These are phyloP conservation scores for Phytophthora vignae DNA, from an alignment of 352 stramenopile species.

Conservation along the genomic window DNA sequence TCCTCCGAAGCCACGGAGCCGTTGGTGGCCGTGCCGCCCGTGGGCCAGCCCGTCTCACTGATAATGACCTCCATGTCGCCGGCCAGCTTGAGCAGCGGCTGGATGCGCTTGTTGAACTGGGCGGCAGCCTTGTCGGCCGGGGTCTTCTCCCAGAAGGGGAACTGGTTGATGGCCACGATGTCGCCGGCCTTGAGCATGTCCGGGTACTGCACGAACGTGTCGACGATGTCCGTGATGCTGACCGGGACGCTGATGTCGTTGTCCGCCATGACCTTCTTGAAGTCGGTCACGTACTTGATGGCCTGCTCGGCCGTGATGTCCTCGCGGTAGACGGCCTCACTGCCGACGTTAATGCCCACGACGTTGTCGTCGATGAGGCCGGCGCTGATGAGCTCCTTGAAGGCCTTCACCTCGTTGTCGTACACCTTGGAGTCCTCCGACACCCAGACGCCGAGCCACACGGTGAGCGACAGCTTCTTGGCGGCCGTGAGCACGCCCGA, in stretches of 20 bases:
- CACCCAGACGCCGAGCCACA: constrained; percentile 89
- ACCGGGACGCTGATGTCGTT: constrained; percentile 68
- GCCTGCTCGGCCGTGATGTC: constrained; percentile 78
- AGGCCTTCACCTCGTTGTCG: constrained; percentile 66
- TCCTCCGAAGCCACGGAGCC: constrained; percentile 65
- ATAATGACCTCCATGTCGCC: constrained; percentile 82
- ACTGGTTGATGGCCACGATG: constrained; percentile 88
- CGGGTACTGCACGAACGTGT: constrained; percentile 81
- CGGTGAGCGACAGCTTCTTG: constrained; percentile 73
- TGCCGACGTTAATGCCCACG: constrained; percentile 87
- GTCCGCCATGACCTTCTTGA: constrained; percentile 73
- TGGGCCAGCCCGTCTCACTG: constrained; percentile 85
- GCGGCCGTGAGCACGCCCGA: constrained; percentile 68
- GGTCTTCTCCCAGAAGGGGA: constrained; percentile 86
- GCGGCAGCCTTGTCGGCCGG: constrained; percentile 57
- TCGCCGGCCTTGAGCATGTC: constrained; percentile 77
- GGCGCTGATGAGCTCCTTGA: constrained; percentile 68
- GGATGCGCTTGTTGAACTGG: constrained; percentile 81
- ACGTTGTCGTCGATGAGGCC: constrained; percentile 81
- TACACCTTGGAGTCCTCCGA: constrained; percentile 69
- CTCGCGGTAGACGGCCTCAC: constrained; percentile 80
- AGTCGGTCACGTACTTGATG: constrained; percentile 76
- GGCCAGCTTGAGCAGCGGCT: constrained; percentile 70
- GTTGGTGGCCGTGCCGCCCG: constrained; percentile 65
- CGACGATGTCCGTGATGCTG: constrained; percentile 85